A percentile compares a stretch with the other conserved stretches of the same genome.
phyloP scores from a whole-genome alignment of 2,329 filamentous ascomycete genomes.

The Sphaerulina vaccinii region DNA sequence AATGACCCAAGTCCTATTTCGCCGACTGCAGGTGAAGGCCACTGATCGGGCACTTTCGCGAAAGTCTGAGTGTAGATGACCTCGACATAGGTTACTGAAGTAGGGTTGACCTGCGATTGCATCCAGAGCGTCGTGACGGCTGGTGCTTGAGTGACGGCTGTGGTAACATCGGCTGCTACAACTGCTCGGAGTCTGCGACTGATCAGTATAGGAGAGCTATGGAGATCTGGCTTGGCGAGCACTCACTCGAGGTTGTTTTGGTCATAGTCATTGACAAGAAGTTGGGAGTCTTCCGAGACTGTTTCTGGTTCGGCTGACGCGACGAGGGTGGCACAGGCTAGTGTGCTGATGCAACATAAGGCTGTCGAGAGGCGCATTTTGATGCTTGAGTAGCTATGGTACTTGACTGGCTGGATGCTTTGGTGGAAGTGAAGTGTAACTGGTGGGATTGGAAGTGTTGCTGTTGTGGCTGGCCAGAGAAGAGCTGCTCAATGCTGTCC shows the following conservation, averaged over 20 bases:
- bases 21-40: constrained; percentile 26
- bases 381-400: background rate
- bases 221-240: background rate
- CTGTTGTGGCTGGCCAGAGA: background rate
- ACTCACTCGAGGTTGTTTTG: background rate
- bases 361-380: constrained; percentile 1
- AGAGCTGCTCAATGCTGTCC: background rate
- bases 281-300: background rate
- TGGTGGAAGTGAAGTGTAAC: background rate
- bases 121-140: constrained; percentile 32
- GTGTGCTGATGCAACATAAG: background rate
- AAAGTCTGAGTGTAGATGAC: constrained; percentile 37
- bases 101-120: constrained; percentile 15
- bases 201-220: background rate
- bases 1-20: constrained; percentile 33
- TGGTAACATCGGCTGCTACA: constrained; percentile 15
- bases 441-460: too few species aligned
- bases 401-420: background rate
- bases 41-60: constrained; percentile 31
- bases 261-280: background rate
- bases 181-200: constrained; percentile 26
- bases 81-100: constrained; percentile 27
- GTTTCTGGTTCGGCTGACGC: background rate
- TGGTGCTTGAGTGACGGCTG: constrained; percentile 19
- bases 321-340: background rate